Percentiles rank a stretch among this genome's conserved stretches.
Conservation (phyloP, 805 yeast genomes). For the Candida manassasensis region DNA sequence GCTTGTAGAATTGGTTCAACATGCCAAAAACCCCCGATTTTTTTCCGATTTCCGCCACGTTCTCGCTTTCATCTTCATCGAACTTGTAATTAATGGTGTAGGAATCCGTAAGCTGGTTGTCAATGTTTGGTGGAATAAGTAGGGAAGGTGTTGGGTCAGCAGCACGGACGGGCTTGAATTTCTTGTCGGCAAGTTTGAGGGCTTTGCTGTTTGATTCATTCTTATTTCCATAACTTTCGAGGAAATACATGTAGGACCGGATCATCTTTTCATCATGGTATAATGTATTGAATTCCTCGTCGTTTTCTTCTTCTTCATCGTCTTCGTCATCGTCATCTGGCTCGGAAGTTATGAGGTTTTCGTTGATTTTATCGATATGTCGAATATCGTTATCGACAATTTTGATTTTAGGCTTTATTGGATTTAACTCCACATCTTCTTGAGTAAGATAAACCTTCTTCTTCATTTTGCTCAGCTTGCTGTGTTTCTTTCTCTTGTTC, state of each 20-base stretch:
- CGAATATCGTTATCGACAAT: conserved; percentile 11
- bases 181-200: neutral
- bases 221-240: conserved; percentile 64
- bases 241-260: conserved; percentile 80
- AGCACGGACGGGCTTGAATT: neutral
- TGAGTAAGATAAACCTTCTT: conserved; percentile 6
- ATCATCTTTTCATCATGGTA: conserved; percentile 81
- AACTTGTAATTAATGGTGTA: conserved; percentile 24
- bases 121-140: conserved; percentile 7
- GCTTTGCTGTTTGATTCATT: neutral
- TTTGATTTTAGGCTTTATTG: conserved; percentile 12
- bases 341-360: conserved; percentile 9
- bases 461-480: conserved; percentile 10
- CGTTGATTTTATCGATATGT: conserved; percentile 11
- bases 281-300: conserved; percentile 2
- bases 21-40: conserved; percentile 68
- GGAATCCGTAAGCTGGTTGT: neutral
- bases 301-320: conserved; percentile 8
- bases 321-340: conserved; percentile 13
- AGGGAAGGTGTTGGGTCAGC: conserved; percentile 16
- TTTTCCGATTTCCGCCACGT: conserved; percentile 24
- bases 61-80: conserved; percentile 26
- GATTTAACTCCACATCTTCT: conserved; percentile 14
- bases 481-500: conserved; percentile 17
- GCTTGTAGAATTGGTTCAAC: conserved; percentile 73